Base-by-base conservation (phyloP, 2,329 filamentous ascomycete species). In the Pseudogymnoascus sp. region DNA sequence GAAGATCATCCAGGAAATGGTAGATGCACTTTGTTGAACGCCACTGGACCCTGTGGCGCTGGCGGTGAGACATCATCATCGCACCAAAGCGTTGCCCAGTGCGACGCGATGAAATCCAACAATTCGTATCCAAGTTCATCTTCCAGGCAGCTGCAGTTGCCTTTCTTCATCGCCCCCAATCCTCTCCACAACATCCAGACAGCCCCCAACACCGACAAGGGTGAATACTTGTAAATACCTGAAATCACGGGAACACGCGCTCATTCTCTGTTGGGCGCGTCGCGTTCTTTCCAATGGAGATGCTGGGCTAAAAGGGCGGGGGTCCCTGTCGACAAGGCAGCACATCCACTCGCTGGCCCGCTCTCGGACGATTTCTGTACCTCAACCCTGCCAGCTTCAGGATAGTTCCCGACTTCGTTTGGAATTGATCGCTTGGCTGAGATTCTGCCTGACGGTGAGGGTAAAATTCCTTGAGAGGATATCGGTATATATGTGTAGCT, bases 401-500 rank as follows among this genome's bases (percentile, higher is more conserved):
- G 23, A 52, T 18, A 52, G 13, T 26, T 52, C 41, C 13, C 41
- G 23, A 52, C 41, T 19, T 41, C 38, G 18, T 21, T 41, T 41
- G 18, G 38, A 41, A 13, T 13, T 52, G n/a, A 18, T 18, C 41
- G 23, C 23, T 52, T 3, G 8, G 23, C n/a, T 52, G 41, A 30
- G 41, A 52, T 52, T 18, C 41, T 52, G 41, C 41, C 41, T 52
- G 6, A 15, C 5, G 23, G 5, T n/a, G 26, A 18, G 23, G 41
- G n/a, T 52, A 30, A 18, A 52, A 30, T 52, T 23, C 15, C 6
- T 52, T 28, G 41, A 52, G 41, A 30, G 8, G 41, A 52, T 52
- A 18, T 52, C 41, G 28, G 41, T 52, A 52, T 48, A 48, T 52
- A 52, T 52, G 23, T 52, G 23, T 52, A 52, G 41, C 41, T 52